Base-by-base conservation (phyloP, 129 eudicot species). In the Chrysanthemum lavandulifolium region DNA sequence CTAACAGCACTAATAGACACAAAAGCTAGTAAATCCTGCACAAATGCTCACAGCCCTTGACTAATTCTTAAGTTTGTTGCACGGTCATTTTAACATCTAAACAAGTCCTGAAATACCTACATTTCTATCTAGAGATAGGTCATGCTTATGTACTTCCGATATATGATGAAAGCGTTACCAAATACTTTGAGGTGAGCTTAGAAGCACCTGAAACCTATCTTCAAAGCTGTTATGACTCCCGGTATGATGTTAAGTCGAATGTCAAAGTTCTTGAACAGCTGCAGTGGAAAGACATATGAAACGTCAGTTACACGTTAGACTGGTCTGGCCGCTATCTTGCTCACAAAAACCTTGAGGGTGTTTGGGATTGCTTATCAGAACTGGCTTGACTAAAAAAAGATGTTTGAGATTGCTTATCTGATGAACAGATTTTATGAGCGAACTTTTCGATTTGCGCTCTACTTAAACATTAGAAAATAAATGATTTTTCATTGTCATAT, bases 231-330 rank as follows among this genome's bases (percentile, higher is more conserved):
- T 86, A 80, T 10, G 83, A 76, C 79, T 94, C 99, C 1, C 90
- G 91, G 68, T 86, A 86, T 49, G 83, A 85, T 5, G 96, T 88
- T 82, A 94, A 69, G 82, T 90, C 94, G 15, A 90, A 94, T 15
- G 99, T 94, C 97, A 94, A 74, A 13, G 97, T 90, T 61, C 91
- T 84, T 25, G 99, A 94, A 78, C 97, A 94, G 62, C 99, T 94
- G 96, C 76, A 70, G 31, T 25, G 10, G 29, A 50, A 66, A 66
- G 12, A 31, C 25, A 29, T 13, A 29, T 14, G 33, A 69, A 40
- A 40, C 45, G 1, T 40, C 45, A 40, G 45, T 29, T 2, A 29
- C 2, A 29, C 31, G 3, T 29, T 29, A 29, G 31, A 29, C 31
- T 29, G 31, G 31, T 29, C 31, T 29, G 31, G 31, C 31, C 31